Evolutionary conservation across 2,329 filamentous ascomycete species (phyloP), one percentile per base, ranked within the genome.

Genomic region (Waltergamsia citrina): DNA sequence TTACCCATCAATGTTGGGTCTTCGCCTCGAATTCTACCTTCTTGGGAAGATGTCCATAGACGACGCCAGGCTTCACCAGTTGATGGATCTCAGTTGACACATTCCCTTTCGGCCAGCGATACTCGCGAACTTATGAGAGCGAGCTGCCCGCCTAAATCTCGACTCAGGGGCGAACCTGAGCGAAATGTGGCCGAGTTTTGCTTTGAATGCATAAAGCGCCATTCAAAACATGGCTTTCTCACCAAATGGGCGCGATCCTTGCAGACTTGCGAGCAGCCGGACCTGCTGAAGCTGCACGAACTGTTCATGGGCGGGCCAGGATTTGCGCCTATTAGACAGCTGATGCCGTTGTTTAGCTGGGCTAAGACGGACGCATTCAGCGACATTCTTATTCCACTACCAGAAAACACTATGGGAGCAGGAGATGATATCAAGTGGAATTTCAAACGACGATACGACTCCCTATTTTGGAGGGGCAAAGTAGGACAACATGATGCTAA

Each of bases 341-440:
- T 92, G 4, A 57, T 82, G 3, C 85, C 85, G 0, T 62, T 92
- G 9, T 92, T 92, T 56, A 83, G 83, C 41, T 70, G 82, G 38
- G 79, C 76, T 32, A 86, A 85, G 45, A 74, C 79, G 2, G 66
- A 72, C 29, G 77, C 78, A 5, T 90, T 84, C 57, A 75, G 71
- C 41, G 85, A 93, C 50, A 84, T 93, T 22, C 56, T 88, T 16
- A 81, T 87, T 34, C 85, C 85, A 0, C 48, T 74, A 63, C 68
- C 45, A 34, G 35, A 38, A 10, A 27, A 26, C 5, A 37, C 67
- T 71, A 18, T 11, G 38, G 43, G 16, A 39, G 26, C 8, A 10
- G 64, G 67, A 2, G 57, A 67, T 4, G 60, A 65, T 22, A 46
- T 61, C 5, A 48, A 47, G 18, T 56, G 56, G 43, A 52, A 50